A percentile compares a stretch with the other conserved stretches of the same genome.
Evolutionary conservation across 1,139 yeast species (phyloP).

Genomic region (Candida gigantensis): DNA sequence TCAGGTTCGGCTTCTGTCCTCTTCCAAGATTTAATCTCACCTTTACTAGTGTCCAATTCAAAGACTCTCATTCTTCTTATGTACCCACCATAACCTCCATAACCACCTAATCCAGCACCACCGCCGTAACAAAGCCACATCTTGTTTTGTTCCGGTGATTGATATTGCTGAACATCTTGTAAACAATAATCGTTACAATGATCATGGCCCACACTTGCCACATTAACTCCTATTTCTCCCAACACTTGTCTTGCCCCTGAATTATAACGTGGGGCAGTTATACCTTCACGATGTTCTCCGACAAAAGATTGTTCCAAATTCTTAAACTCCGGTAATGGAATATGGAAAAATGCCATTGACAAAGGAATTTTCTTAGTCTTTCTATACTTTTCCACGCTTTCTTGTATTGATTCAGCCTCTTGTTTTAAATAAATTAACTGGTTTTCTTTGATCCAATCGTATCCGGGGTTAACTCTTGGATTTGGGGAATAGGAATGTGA

Average conservation of each 20-base stretch:
- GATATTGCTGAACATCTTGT: slow-evolving; percentile 37
- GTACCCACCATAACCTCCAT: slow-evolving; percentile 87
- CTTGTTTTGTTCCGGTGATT: slow-evolving; percentile 33
- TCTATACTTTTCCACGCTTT: slow-evolving; percentile 26
- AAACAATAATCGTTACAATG: slow-evolving; percentile 92
- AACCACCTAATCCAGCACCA: slow-evolving; percentile 91
- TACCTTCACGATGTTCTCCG: slow-evolving; percentile 69
- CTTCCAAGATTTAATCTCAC: slow-evolving; percentile 72
- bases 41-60: slow-evolving; percentile 58
- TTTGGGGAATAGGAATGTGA: slow-evolving; percentile 71
- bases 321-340: slow-evolving; percentile 83
- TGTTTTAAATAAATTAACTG: slow-evolving; percentile 64
- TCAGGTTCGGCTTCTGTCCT: slow-evolving; percentile 57
- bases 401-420: slow-evolving; percentile 19
- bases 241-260: slow-evolving; percentile 63
- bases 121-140: slow-evolving; percentile 95
- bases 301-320: slow-evolving; percentile 48
- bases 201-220: slow-evolving; percentile 86
- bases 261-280: slow-evolving; percentile 76
- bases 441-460: slow-evolving; percentile 79
- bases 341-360: slow-evolving; percentile 90
- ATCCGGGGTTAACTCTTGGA: slow-evolving; percentile 71
- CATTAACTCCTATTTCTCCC: slow-evolving; percentile 64
- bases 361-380: slow-evolving; percentile 40
- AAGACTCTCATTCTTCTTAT: slow-evolving; percentile 72